These are phyloP conservation scores for Magnusiomyces fungicola DNA, from an alignment of 1,139 yeast species.

Conservation along the genomic window DNA sequence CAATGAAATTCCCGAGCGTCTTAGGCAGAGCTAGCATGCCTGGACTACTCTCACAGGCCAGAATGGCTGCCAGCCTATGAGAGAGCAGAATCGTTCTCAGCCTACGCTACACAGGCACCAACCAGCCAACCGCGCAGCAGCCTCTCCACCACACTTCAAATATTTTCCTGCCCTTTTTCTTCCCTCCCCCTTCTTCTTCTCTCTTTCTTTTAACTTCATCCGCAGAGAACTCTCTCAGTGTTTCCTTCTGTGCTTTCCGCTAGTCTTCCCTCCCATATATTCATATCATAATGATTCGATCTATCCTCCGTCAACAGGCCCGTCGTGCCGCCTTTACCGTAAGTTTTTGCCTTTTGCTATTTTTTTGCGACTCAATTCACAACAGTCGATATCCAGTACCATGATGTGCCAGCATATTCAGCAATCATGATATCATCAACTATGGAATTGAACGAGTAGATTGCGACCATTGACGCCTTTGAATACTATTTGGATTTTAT, in stretches of 20 bases:
- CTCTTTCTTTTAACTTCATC: slow-evolving; percentile 3
- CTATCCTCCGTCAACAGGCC: slow-evolving; percentile 36
- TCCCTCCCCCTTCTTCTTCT: slow-evolving; percentile 4
- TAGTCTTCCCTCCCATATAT: background rate
- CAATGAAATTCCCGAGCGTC: too few species aligned
- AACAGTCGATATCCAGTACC: background rate
- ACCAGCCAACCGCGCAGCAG: too few species aligned
- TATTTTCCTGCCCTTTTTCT: background rate
- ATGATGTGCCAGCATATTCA: too few species aligned
- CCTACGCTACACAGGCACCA: too few species aligned
- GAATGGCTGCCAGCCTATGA: too few species aligned
- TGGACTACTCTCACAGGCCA: too few species aligned
- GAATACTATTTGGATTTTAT: too few species aligned
- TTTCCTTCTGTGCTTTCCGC: background rate
- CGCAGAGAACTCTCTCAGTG: slow-evolving; percentile 1
- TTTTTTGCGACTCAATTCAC: background rate
- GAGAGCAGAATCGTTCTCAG: too few species aligned
- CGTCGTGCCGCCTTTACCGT: slow-evolving; percentile 32
- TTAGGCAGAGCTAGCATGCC: too few species aligned
- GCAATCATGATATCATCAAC: too few species aligned
- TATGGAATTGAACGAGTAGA: too few species aligned
- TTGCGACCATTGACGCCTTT: too few species aligned
- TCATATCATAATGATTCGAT: slow-evolving; percentile 30
- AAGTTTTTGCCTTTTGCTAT: slow-evolving; percentile 16
- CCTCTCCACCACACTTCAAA: background rate